Evolutionary conservation across 139 green algal species (phyloP).

Genomic region (Micractinium conductrix): DNA sequence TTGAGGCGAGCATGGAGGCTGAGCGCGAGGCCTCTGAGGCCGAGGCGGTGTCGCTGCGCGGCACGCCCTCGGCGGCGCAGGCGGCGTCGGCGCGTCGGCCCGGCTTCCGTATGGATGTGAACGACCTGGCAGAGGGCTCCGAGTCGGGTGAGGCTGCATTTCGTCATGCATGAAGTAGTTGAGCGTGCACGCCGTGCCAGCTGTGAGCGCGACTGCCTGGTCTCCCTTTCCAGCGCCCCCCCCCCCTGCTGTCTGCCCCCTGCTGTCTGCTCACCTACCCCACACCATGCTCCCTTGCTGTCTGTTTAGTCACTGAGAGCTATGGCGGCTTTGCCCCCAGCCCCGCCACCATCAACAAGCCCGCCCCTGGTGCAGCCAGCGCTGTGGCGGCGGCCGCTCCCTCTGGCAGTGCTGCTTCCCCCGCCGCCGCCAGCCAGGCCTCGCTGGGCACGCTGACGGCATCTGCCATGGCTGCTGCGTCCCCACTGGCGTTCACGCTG

Average conservation of each 20-base stretch:
- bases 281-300: background rate
- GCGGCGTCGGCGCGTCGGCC: background rate
- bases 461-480: background rate
- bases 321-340: background rate
- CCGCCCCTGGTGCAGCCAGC: background rate
- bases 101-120: constrained; percentile 19
- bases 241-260: no score
- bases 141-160: background rate
- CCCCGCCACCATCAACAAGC: constrained; percentile 12
- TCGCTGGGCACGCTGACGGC: constrained; percentile 4
- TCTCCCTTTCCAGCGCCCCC: no score
- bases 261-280: background rate
- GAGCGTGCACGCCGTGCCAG: no score
- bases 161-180: background rate
- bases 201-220: no score
- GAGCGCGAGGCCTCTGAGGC: background rate
- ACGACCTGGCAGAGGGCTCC: constrained; percentile 8
- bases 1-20: background rate
- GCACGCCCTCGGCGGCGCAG: background rate
- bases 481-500: constrained; percentile 19
- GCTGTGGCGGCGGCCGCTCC: background rate
- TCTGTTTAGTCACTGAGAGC: constrained; percentile 5
- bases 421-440: background rate
- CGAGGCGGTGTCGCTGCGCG: background rate
- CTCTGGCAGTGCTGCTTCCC: background rate